A percentile compares a stretch with the other conserved stretches of the same genome.
phyloP scores from a whole-genome alignment of 2,329 filamentous ascomycete genomes.

The Alternaria conjuncta region DNA sequence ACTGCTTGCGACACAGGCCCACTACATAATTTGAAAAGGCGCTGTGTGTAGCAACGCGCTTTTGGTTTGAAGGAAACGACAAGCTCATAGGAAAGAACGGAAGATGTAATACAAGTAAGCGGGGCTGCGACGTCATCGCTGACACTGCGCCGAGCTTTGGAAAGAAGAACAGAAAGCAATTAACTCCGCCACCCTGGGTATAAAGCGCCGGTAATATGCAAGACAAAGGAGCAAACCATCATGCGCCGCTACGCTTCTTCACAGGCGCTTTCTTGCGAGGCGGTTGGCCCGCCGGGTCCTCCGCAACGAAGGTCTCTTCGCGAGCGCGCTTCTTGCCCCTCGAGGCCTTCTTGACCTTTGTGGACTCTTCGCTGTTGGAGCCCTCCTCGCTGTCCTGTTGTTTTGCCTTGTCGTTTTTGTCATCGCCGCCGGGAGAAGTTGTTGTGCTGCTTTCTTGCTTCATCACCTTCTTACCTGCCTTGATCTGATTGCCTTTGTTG shows the following conservation, averaged over 20 bases:
- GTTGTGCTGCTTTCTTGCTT: neutral
- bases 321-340: neutral
- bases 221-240: neutral
- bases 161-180: neutral
- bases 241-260: neutral
- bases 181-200: neutral
- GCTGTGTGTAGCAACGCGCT: neutral
- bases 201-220: neutral
- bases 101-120: neutral
- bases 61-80: neutral
- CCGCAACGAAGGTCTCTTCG: neutral
- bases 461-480: neutral
- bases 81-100: too few relatives aligned
- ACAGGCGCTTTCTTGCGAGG: neutral
- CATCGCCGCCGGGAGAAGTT: neutral
- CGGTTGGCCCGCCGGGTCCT: neutral
- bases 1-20: too few relatives aligned
- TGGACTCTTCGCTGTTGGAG: neutral
- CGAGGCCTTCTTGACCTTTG: neutral
- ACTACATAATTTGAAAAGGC: too few relatives aligned
- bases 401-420: neutral
- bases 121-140: neutral
- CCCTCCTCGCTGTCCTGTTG: neutral
- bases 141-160: neutral
- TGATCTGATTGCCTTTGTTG: neutral